Evolutionary conservation across 208 protist genomes (phyloP), one percentile per base, ranked within the genome.

Genomic region (Crithidia thermophila): DNA sequence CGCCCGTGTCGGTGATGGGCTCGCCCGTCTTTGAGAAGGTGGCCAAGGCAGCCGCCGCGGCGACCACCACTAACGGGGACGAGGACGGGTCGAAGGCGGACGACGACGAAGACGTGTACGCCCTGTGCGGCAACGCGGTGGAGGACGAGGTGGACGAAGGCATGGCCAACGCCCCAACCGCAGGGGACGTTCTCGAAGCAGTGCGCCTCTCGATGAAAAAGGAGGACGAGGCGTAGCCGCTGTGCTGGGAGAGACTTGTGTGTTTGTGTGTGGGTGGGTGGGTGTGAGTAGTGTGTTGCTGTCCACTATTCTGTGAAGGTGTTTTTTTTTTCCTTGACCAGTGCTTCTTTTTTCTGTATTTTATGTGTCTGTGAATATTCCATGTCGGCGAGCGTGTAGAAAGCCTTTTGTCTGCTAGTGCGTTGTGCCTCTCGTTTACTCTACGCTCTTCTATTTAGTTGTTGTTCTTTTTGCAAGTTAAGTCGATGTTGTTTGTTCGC

Each of bases 11-110:
- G 7, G 67, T 82, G 55, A 81, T 84, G 60, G 81, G 77, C 2
- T 87, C 86, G 23, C 85, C 84, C 4, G 68, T 90, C 18, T 84
- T 88, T 20, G 72, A 81, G 42, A 67, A 60, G 40, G 47, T 61
- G 34, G 55, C 47, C 8, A 60, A 50, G 39, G 43, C 33, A 14
- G 36, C 43, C 3, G 27, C 64, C n/a, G 65, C 4, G 30, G 37
- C 23, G 7, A 49, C n/a, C n/a, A n/a, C n/a, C 67, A 34, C 34
- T 43, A 40, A 45, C 47, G 43, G 33, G 42, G 20, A 10, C 40
- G 52, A 53, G 31, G 58, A 53, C 33, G 43, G 31, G 21, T 30
- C 43, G 21, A 64, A 69, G 59, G 57, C 0, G 2, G 45, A 53
- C 23, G 49, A n/a, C 9, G 50, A 67, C n/a, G 51, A 72, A 1